Conservation (phyloP, 1,284 basidiomycete genomes). For the Ceratobasidium sp. region DNA sequence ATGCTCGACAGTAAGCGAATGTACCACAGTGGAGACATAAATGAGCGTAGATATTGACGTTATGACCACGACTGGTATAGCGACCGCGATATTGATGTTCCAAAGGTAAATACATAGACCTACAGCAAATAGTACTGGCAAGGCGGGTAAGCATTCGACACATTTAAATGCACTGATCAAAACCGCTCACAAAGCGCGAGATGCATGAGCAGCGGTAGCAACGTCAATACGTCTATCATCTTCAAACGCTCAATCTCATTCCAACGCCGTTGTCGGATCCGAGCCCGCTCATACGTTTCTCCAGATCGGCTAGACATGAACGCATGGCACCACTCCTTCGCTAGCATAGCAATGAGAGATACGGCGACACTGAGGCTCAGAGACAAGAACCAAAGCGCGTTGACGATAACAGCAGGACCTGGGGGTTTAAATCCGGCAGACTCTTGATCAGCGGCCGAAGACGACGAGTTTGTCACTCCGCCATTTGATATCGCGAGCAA, state of each 20-base stretch:
- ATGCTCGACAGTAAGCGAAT: not conserved
- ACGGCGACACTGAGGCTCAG: conserved; percentile 24
- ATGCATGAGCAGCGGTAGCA: conserved; percentile 12
- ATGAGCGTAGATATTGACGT: not conserved
- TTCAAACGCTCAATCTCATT: not conserved
- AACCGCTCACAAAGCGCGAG: not conserved
- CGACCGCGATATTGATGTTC: not conserved
- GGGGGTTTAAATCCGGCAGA: not conserved
- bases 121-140: conserved; percentile 12
- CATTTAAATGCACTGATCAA: not conserved
- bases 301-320: conserved; percentile 21
- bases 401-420: not conserved
- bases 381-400: conserved; percentile 7
- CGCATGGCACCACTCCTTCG: not conserved
- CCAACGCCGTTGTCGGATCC: not conserved
- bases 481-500: not conserved
- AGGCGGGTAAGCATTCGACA: too few species aligned
- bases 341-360: conserved; percentile 3
- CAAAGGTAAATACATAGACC: conserved; percentile 33
- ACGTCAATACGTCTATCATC: not conserved
- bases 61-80: not conserved
- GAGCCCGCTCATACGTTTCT: not conserved
- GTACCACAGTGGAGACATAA: not conserved
- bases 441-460: not conserved
- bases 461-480: not conserved